A percentile compares a stretch with the other conserved stretches of the same genome.
These are phyloP conservation scores for Kodamaea suecica DNA, from an alignment of 1,139 yeast genomes.

Conservation along the genomic window DNA sequence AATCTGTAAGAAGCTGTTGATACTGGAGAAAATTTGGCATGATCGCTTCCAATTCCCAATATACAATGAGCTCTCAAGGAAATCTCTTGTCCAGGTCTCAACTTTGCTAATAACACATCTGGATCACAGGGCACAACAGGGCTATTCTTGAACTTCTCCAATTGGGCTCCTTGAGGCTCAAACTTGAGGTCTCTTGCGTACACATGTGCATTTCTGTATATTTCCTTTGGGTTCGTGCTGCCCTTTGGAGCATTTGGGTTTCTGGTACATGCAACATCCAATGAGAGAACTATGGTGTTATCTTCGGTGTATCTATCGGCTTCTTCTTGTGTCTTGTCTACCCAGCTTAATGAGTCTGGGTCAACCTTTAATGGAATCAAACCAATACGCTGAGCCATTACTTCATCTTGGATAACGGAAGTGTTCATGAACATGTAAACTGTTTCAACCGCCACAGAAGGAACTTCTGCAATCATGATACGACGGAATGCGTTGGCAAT, in stretches of 20 bases:
- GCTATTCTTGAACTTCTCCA: slow-evolving; percentile 58
- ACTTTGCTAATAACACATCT: slow-evolving; percentile 81
- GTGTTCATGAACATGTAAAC: slow-evolving; percentile 91
- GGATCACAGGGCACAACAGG: slow-evolving; percentile 85
- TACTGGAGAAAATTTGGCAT: slow-evolving; percentile 96
- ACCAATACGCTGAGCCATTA: slow-evolving; percentile 91
- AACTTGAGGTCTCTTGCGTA: slow-evolving; percentile 87
- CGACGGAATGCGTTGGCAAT: slow-evolving; percentile 96
- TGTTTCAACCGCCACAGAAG: slow-evolving; percentile 91
- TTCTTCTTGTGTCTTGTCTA: slow-evolving; percentile 62
- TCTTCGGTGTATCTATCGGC: slow-evolving; percentile 75
- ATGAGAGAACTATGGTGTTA: slow-evolving; percentile 80
- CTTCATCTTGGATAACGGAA: slow-evolving; percentile 95
- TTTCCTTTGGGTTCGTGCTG: slow-evolving; percentile 76
- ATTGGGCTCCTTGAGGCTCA: slow-evolving; percentile 89
- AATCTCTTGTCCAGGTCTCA: slow-evolving; percentile 97
- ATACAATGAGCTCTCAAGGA: slow-evolving; percentile 87
- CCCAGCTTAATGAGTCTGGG: slow-evolving; percentile 85
- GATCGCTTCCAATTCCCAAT: slow-evolving; percentile 90
- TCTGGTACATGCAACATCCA: slow-evolving; percentile 79
- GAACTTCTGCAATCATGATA: slow-evolving; percentile 95
- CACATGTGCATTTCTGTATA: slow-evolving; percentile 79
- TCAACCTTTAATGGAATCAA: slow-evolving; percentile 85
- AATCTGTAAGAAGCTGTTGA: slow-evolving; percentile 96
- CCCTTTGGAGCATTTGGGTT: slow-evolving; percentile 81